Percentiles rank a stretch among this genome's conserved stretches.
Evolutionary conservation across 495 filamentous ascomycete species (phyloP).

Genomic region (Penicillium arizonense): DNA sequence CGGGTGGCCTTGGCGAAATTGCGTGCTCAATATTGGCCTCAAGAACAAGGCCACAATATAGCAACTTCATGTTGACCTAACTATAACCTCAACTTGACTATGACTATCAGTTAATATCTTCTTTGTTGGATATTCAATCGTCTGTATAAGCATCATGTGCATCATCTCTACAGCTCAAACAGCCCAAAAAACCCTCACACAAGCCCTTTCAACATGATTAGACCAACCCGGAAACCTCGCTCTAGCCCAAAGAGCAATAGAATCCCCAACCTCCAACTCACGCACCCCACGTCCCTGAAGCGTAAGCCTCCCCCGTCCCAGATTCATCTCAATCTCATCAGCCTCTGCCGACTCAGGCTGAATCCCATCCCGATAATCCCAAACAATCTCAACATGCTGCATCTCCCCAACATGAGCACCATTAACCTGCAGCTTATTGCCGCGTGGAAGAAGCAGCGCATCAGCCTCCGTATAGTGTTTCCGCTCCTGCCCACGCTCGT

Average conservation of each 20-base stretch:
- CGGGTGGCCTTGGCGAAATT: slow-evolving; percentile 39
- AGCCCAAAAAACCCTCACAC: slow-evolving; percentile 63
- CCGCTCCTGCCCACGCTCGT: slow-evolving; percentile 16
- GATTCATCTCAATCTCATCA: slow-evolving; percentile 28
- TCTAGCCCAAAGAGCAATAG: slow-evolving; percentile 63
- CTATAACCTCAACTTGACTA: no score
- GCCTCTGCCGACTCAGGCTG: slow-evolving; percentile 45
- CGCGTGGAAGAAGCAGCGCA: slow-evolving; percentile 39
- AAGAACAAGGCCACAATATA: slow-evolving; percentile 3
- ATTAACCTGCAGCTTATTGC: slow-evolving; percentile 55
- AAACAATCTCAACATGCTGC: slow-evolving; percentile 50
- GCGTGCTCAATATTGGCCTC: slow-evolving; percentile 31
- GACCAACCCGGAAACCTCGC: slow-evolving; percentile 62
- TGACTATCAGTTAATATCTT: no score
- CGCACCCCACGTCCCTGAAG: slow-evolving; percentile 56
- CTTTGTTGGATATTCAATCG: no score
- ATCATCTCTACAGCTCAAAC: slow-evolving; percentile 31
- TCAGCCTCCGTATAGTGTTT: slow-evolving; percentile 25
- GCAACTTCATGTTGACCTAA: not conserved
- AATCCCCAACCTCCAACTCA: slow-evolving; percentile 59
- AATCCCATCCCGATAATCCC: slow-evolving; percentile 53
- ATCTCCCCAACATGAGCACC: slow-evolving; percentile 26
- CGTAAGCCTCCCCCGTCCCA: slow-evolving; percentile 54
- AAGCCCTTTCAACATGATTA: slow-evolving; percentile 55
- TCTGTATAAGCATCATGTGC: no score